Evolutionary conservation across 2,329 filamentous ascomycete genomes (phyloP).

Genomic region (Colletotrichum paranaense): DNA sequence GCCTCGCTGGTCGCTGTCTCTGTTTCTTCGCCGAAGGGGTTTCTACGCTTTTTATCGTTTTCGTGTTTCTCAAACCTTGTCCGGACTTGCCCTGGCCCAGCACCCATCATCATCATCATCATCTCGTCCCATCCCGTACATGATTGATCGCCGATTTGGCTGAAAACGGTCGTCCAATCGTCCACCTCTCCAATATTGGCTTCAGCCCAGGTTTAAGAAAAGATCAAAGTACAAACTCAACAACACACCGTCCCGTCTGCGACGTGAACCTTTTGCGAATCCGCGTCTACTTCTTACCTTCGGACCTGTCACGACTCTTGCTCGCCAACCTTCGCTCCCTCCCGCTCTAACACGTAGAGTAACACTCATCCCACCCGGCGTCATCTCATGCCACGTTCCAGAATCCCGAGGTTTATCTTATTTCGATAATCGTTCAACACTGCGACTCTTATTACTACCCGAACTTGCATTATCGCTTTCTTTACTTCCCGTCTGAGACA

Average conservation of each 20-base stretch:
- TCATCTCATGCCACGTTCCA: constrained; percentile 15
- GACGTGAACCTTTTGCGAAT: neutral
- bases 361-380: neutral
- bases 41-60: neutral
- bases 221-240: neutral
- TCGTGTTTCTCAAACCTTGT: neutral
- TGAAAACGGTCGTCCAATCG: constrained; percentile 11
- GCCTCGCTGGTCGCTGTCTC: neutral
- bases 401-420: neutral
- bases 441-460: neutral
- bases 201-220: neutral
- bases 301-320: neutral
- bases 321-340: neutral
- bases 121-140: neutral
- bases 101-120: neutral
- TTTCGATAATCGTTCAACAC: neutral
- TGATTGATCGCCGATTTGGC: constrained; percentile 13
- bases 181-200: neutral
- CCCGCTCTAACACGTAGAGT: neutral
- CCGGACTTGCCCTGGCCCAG: neutral
- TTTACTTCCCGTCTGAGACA: constrained; percentile 33
- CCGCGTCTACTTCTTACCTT: neutral
- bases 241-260: constrained; percentile 3
- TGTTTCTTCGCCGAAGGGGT: neutral
- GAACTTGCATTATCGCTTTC: neutral